Evolutionary conservation across 2,329 filamentous ascomycete species (phyloP).

Genomic region (Dothistroma septosporum): DNA sequence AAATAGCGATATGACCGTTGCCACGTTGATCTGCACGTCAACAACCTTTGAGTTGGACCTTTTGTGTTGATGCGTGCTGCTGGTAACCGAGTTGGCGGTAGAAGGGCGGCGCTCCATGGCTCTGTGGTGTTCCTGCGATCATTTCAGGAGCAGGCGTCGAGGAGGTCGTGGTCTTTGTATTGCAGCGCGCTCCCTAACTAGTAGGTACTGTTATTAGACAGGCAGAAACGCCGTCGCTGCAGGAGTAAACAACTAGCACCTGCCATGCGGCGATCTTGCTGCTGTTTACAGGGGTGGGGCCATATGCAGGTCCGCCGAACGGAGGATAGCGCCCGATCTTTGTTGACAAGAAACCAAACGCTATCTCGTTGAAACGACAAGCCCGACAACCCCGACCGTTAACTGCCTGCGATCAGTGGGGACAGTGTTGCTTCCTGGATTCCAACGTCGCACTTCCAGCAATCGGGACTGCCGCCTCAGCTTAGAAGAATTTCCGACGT

Average conservation of each 20-base stretch:
- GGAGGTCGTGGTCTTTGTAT: neutral
- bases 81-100: conserved; percentile 3
- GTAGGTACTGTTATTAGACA: neutral
- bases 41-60: conserved; percentile 17
- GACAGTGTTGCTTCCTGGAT: neutral
- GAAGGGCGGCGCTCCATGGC: conserved; percentile 7
- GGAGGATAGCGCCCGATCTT: neutral
- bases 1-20: conserved; percentile 58
- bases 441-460: neutral
- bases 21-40: conserved; percentile 5
- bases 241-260: neutral
- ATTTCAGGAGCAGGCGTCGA: neutral
- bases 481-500: neutral
- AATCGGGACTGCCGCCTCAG: neutral
- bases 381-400: neutral
- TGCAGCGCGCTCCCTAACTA: neutral
- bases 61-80: conserved; percentile 14
- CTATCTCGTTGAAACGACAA: neutral
- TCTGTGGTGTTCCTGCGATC: neutral
- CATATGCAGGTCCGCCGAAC: neutral
- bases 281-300: neutral
- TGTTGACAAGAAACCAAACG: neutral
- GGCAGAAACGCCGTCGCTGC: neutral
- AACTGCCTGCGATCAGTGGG: neutral
- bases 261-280: no score